A percentile compares a stretch with the other conserved stretches of the same genome.
Evolutionary conservation across 495 filamentous ascomycete genomes (phyloP).

Genomic region (Podospora fimiseda): DNA sequence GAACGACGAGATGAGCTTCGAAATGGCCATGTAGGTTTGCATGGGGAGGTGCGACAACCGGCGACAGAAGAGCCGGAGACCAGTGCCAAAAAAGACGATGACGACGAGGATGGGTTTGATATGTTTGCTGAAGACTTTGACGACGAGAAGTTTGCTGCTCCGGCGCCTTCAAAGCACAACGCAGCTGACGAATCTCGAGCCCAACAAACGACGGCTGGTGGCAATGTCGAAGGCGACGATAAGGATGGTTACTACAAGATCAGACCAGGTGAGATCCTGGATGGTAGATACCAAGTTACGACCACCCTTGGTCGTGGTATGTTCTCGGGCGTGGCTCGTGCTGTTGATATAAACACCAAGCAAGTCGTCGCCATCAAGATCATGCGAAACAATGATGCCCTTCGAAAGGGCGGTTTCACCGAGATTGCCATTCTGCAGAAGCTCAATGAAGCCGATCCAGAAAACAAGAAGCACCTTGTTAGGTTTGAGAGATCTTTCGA

Average conservation of each 20-base stretch:
- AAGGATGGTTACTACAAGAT: constrained; percentile 93
- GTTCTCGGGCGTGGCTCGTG: constrained; percentile 92
- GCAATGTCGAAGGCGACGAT: constrained; percentile 90
- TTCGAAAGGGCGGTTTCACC: constrained; percentile 88
- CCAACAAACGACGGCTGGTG: constrained; percentile 51
- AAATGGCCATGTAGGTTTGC: constrained; percentile 43
- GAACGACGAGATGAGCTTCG: constrained; percentile 61
- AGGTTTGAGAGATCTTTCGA: constrained; percentile 82
- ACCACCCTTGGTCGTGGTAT: constrained; percentile 87
- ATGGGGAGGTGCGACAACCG: constrained; percentile 33
- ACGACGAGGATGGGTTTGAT: constrained; percentile 66
- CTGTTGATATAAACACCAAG: constrained; percentile 68
- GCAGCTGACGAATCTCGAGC: constrained; percentile 26
- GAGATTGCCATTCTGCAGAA: constrained; percentile 88
- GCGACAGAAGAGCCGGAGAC: constrained; percentile 24
- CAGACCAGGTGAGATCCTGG: constrained; percentile 79
- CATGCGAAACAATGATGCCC: constrained; percentile 87
- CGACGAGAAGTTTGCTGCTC: constrained; percentile 78
- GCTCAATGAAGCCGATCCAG: constrained; percentile 72
- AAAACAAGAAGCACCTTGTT: constrained; percentile 89
- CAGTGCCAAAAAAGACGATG: constrained; percentile 37
- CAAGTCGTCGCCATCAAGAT: constrained; percentile 84
- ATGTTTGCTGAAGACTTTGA: constrained; percentile 94
- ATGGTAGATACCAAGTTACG: constrained; percentile 80
- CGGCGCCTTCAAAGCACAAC: constrained; percentile 37